Base-by-base conservation (phyloP, 768 basidiomycete species). In the Mycena vitilis region DNA sequence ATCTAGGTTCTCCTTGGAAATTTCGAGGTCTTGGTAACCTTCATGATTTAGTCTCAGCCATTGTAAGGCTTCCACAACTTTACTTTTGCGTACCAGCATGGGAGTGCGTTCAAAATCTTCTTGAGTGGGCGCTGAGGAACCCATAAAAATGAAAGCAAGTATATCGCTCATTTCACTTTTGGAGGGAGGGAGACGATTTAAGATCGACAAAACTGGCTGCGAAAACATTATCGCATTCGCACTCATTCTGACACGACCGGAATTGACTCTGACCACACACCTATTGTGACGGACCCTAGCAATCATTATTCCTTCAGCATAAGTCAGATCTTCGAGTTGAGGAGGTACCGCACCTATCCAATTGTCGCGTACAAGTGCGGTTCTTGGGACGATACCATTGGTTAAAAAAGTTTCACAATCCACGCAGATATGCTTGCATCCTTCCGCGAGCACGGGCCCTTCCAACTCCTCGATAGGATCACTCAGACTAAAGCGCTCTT, bases 181-280 rank as follows among this genome's bases (percentile, higher is more conserved):
- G 5, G 48, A 23, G 4, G 22, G 48, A n/a, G 45, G 45, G 2
- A 47, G 13, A 18, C 18, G 15, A 18, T 49, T 49, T 22, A 49
- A 22, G 8, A 49, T 7, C 77, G 77, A 77, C 0, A 65, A 56
- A 3, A 74, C 68, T 0, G 78, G 79, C 16, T 72, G 63, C 49
- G 73, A 69, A 69, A 78, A 80, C 11, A 73, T 68, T 11, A 81
- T 71, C 16, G 74, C 76, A 75, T 81, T 77, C 11, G 75, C 51
- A 53, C 51, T 53, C 51, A 53, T 53, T 16, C 51, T 22, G 1
- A 53, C 51, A 15, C 51, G 22, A 1, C 51, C 51, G 12, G 51
- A 34, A 49, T 49, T 49, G 6, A 49, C 48, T 13, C 48, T 2
- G 8, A 49, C 48, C 22, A 49, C 48, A 9, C 48, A 49, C 6